phyloP scores from a whole-genome alignment of 306 rosid genomes.

The Citrullus colocynthis region DNA sequence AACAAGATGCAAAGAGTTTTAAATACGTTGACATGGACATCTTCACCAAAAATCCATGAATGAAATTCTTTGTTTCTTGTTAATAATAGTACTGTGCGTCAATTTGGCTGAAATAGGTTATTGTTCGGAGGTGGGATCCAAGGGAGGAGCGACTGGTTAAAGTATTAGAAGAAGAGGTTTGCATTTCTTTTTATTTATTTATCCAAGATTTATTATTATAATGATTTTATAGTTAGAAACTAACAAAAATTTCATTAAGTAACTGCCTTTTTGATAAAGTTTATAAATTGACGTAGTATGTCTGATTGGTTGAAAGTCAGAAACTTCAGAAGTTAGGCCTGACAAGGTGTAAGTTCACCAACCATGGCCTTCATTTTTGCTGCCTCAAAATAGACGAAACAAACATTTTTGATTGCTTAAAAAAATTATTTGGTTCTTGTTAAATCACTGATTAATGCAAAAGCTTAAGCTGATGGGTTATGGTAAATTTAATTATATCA shows the following conservation, averaged over 20 bases:
- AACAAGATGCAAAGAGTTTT: background rate
- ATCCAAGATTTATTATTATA: background rate
- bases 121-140: conserved; percentile 70
- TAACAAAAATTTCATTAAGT: background rate
- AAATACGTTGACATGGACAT: background rate
- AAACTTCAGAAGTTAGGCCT: background rate
- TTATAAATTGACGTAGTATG: background rate
- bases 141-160: conserved; percentile 49
- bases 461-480: too few relatives aligned
- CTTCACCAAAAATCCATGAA: background rate
- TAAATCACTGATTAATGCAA: too few relatives aligned
- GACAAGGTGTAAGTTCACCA: background rate
- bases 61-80: background rate
- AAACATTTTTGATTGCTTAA: too few relatives aligned
- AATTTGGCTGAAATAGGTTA: conserved; percentile 33
- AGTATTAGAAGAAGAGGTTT: conserved; percentile 73
- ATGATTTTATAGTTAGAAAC: background rate
- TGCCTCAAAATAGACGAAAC: too few relatives aligned
- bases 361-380: too few relatives aligned
- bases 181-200: conserved; percentile 6
- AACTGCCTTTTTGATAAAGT: background rate
- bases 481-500: too few relatives aligned
- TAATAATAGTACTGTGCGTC: too few relatives aligned
- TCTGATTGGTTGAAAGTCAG: background rate
- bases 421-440: too few relatives aligned